These are phyloP conservation scores for Diaporthe sp. DNA, from an alignment of 2,329 filamentous ascomycete genomes.

Conservation along the genomic window DNA sequence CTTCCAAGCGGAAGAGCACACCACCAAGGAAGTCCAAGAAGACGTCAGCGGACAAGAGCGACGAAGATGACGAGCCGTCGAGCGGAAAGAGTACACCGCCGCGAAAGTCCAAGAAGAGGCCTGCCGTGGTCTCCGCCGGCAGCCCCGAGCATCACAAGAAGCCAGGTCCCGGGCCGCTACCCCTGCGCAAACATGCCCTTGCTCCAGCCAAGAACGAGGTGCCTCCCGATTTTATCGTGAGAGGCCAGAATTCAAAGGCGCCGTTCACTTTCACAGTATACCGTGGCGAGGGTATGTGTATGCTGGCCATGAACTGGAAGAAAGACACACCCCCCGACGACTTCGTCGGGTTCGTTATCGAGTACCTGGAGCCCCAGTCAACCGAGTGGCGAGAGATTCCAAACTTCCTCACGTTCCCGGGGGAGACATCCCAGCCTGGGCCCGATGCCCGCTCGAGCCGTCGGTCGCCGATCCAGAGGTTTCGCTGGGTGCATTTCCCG, in stretches of 20 bases:
- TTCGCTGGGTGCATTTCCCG: slow-evolving; percentile 45
- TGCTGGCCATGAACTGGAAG: slow-evolving; percentile 46
- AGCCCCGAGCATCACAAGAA: slow-evolving; percentile 37
- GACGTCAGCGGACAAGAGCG: slow-evolving; percentile 5
- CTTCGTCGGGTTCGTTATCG: slow-evolving; percentile 45
- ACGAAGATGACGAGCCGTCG: slow-evolving; percentile 14
- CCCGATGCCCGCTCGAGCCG: slow-evolving; percentile 43
- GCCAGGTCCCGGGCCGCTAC: slow-evolving; percentile 15
- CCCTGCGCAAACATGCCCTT: slow-evolving; percentile 34
- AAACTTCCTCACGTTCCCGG: slow-evolving; percentile 44
- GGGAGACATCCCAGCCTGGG: slow-evolving; percentile 37
- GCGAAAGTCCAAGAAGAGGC: slow-evolving; percentile 35
- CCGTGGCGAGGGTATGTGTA: slow-evolving; percentile 44
- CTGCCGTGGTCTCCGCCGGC: slow-evolving; percentile 36
- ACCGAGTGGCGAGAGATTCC: slow-evolving; percentile 42
- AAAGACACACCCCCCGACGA: slow-evolving; percentile 41
- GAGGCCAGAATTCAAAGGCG: slow-evolving; percentile 41
- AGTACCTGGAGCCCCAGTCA: slow-evolving; percentile 42
- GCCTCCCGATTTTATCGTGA: slow-evolving; percentile 43
- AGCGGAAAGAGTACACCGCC: slow-evolving; percentile 17
- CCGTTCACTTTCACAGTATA: slow-evolving; percentile 43
- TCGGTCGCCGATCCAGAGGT: slow-evolving; percentile 45
- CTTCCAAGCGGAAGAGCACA: slow-evolving; percentile 8
- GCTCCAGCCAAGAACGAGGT: slow-evolving; percentile 42
- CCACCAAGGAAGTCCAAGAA: slow-evolving; percentile 33